These are phyloP conservation scores for Jimgerdemannia lactiflua DNA, from an alignment of 192 early-diverging fungal genomes.

Conservation along the genomic window DNA sequence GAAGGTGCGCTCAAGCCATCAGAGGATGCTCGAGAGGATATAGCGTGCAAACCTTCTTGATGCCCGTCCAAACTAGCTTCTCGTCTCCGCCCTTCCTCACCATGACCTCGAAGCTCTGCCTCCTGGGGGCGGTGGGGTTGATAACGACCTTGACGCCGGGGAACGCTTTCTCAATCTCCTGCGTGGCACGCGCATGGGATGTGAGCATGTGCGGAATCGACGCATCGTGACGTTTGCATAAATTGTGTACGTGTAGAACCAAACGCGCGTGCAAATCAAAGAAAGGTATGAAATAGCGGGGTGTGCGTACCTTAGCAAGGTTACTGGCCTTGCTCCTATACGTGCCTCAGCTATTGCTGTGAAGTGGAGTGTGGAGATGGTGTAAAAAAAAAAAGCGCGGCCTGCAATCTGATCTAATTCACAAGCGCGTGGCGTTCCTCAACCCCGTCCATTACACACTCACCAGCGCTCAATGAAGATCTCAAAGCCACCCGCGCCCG, in stretches of 20 bases:
- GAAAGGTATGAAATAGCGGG: background rate
- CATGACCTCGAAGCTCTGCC: conserved; percentile 5
- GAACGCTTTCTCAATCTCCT: background rate
- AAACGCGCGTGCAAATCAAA: background rate
- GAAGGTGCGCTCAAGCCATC: too few species aligned
- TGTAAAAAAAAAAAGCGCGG: background rate
- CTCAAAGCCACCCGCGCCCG: background rate
- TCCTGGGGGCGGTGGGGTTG: background rate
- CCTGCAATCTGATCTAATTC: background rate
- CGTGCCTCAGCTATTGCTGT: conserved; percentile 3
- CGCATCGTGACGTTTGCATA: background rate
- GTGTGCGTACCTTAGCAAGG: background rate
- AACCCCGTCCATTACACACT: background rate
- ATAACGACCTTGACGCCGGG: background rate
- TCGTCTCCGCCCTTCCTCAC: background rate
- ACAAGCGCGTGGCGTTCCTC: background rate
- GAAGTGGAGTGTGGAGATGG: background rate
- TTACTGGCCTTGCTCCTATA: conserved; percentile 1
- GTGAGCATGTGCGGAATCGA: too few species aligned
- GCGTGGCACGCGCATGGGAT: background rate
- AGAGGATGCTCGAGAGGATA: too few species aligned
- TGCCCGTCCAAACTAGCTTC: conserved; percentile 2
- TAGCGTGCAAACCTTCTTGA: background rate
- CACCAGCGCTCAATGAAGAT: background rate
- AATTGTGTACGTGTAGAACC: background rate